A percentile compares a stretch with the other conserved stretches of the same genome.
phyloP scores from a whole-genome alignment of 2,329 filamentous ascomycete genomes.

The Dichotomopilus funicola region DNA sequence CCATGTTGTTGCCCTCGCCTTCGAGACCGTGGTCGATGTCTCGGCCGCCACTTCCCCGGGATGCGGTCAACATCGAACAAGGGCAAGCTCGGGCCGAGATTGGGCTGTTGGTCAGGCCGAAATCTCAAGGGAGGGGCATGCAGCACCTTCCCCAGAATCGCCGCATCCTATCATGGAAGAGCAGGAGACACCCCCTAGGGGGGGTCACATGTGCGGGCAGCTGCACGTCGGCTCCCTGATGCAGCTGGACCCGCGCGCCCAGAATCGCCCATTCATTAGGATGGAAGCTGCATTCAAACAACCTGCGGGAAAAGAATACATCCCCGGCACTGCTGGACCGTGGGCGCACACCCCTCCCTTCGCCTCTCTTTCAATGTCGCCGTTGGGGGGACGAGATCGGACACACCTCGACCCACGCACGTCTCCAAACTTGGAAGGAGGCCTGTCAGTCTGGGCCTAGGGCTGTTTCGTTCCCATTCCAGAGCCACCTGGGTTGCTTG shows the following conservation, averaged over 20 bases:
- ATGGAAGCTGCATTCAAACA: conserved; percentile 17
- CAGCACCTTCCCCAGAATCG: conserved; percentile 18
- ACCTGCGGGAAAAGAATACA: neutral
- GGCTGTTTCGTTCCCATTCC: no score
- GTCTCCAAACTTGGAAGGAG: conserved; percentile 12
- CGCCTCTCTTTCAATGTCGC: neutral
- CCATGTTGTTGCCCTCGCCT: no score
- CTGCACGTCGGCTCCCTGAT: conserved; percentile 21
- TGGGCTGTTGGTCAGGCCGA: conserved; percentile 12
- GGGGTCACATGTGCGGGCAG: conserved; percentile 24
- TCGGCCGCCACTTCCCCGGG: neutral
- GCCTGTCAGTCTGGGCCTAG: neutral
- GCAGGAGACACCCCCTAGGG: conserved; percentile 13
- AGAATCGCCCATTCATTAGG: conserved; percentile 21
- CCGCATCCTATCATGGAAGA: conserved; percentile 20
- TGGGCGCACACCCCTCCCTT: no score
- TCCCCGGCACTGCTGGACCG: no score
- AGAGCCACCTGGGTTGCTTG: no score
- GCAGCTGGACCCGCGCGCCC: conserved; percentile 13
- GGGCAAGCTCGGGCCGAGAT: conserved; percentile 3
- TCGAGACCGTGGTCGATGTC: neutral
- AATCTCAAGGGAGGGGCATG: conserved; percentile 1
- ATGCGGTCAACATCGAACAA: neutral
- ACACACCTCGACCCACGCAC: conserved; percentile 1
- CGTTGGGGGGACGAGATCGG: conserved; percentile 8